A percentile compares a stretch with the other conserved stretches of the same genome.
Evolutionary conservation across 129 eudicot species (phyloP).

Genomic region (Mikania micrantha): DNA sequence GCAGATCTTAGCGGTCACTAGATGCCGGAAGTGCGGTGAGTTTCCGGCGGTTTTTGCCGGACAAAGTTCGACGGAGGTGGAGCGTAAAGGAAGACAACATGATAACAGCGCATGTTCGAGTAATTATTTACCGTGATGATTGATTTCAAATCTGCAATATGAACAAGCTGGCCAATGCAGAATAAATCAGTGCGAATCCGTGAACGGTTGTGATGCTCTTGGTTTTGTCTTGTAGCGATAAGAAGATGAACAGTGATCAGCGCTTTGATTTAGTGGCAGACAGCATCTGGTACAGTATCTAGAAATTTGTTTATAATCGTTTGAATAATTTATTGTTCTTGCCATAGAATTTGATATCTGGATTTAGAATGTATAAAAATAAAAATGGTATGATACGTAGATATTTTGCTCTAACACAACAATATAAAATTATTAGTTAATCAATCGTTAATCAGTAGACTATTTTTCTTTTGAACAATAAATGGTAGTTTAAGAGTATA

Average conservation of each 20-base stretch:
- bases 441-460: no score
- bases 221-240: no score
- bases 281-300: not conserved
- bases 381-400: no score
- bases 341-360: not conserved
- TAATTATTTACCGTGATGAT: slow-evolving; percentile 18
- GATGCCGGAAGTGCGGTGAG: slow-evolving; percentile 25
- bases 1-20: slow-evolving; percentile 16
- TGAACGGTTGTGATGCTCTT: not conserved
- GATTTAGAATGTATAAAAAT: no score
- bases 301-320: not conserved
- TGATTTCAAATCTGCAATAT: not conserved
- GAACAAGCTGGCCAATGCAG: not conserved
- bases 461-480: no score
- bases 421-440: no score
- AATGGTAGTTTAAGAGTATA: no score
- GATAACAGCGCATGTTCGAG: slow-evolving; percentile 6
- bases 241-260: not conserved
- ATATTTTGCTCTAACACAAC: no score
- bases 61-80: not conserved
- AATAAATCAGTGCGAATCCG: slow-evolving; percentile 1
- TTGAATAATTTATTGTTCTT: not conserved
- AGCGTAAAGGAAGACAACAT: not conserved
- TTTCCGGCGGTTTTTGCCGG: slow-evolving; percentile 7
- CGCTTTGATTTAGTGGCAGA: not conserved